Percentiles rank a stretch among this genome's conserved stretches.
phyloP scores from a whole-genome alignment of 306 rosid species.

The Senna tora region DNA sequence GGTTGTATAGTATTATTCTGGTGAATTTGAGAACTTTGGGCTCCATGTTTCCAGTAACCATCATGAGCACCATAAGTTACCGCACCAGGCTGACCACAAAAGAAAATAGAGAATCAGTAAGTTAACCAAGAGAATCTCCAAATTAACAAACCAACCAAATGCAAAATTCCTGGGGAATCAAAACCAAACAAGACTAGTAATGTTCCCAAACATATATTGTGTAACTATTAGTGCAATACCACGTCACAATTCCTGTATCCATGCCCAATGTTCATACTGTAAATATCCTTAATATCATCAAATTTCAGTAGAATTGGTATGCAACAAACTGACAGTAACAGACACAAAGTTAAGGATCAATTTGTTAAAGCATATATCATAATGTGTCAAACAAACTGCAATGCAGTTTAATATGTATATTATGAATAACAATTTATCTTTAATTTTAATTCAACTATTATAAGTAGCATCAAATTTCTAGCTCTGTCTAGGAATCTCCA shows the following conservation, averaged over 20 bases:
- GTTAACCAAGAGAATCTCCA: slow-evolving; percentile 34
- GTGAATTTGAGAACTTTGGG: slow-evolving; percentile 73
- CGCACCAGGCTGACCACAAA: slow-evolving; percentile 83
- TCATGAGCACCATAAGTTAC: slow-evolving; percentile 74
- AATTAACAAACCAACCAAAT: slow-evolving; percentile 37
- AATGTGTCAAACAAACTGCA: slow-evolving; percentile 10
- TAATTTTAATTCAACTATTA: slow-evolving; percentile 32
- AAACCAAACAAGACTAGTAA: slow-evolving; percentile 29
- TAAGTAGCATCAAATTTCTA: slow-evolving; percentile 28
- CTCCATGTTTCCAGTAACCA: slow-evolving; percentile 89
- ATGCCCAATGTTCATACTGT: neutral
- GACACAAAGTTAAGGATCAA: slow-evolving; percentile 13
- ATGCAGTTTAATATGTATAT: slow-evolving; percentile 15
- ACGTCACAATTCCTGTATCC: neutral
- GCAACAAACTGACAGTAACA: neutral
- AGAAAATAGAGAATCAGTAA: slow-evolving; percentile 43
- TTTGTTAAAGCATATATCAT: slow-evolving; percentile 10
- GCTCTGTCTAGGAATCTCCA: slow-evolving; percentile 46
- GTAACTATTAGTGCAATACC: neutral
- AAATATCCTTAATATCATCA: slow-evolving; percentile 26
- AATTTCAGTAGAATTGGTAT: slow-evolving; percentile 23
- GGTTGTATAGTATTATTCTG: slow-evolving; percentile 71
- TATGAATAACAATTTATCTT: slow-evolving; percentile 15
- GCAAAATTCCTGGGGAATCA: slow-evolving; percentile 27
- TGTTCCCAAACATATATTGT: neutral